Base-by-base conservation (phyloP, 1,139 yeast species). In the Geotrichum fermentans region DNA sequence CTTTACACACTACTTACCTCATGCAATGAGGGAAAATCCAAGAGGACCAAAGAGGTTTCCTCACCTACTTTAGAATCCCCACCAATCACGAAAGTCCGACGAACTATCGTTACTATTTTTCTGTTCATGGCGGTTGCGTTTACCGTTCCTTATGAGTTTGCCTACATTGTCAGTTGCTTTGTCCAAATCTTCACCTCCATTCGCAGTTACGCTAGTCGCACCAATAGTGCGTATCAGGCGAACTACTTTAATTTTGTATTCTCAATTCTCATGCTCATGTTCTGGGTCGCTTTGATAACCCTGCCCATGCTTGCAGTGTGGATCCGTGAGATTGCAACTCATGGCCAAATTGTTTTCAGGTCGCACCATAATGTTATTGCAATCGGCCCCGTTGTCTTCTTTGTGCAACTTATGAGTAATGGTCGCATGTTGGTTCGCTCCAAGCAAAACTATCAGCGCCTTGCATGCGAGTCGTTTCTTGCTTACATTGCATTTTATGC, bases 101-200 rank as follows among this genome's bases (percentile, higher is more conserved):
- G 49, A 18, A 44, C 67, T 1, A 49, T 70, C 3, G 72, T 73
- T 1, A 65, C 74, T 0, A 47, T 71, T 1, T 21, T 75, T 1
- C 56, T 82, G 24, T 50, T 73, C 13, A 50, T 65, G 0, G 60
- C 71, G 21, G 83, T 84, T 4, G 70, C 82, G 26, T 65, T 80
- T 34, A 82, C 80, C 60, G 69, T 86, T 22, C 96, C 96, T 0
- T 88, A 82, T 60, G 96, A 88, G 62, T 74, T 87, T 60, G 89
- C 86, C 0, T 86, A 75, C 59, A 67, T 81, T 13, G 72, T 84
- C 6, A 73, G 83, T 42, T 71, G 79, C 50, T 26, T 80, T 22
- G 55, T 83, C 13, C 71, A 69, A 43, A 52, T 66, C 1, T 52
- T 58, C n/a, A 48, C 59, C 1, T n/a, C n/a, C n/a, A n/a, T n/a